Percentiles rank a stretch among this genome's conserved stretches.
phyloP scores from a whole-genome alignment of 208 protist species.

The Blechomonas ayalai region DNA sequence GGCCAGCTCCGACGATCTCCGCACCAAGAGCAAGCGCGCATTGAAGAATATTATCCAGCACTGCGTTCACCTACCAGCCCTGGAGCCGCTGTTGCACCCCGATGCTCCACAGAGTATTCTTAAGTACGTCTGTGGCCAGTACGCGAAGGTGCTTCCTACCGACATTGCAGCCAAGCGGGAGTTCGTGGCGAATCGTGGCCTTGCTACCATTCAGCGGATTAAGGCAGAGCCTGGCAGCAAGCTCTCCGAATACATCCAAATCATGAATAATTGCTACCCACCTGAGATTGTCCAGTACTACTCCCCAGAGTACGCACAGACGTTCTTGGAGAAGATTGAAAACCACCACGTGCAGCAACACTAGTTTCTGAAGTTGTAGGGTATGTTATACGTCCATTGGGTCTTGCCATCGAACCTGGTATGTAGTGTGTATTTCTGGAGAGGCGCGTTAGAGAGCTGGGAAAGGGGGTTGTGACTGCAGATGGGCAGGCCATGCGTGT shows the following conservation, averaged over 20 bases:
- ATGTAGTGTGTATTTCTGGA: background rate
- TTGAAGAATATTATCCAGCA: slow-evolving; percentile 96
- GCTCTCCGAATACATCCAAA: slow-evolving; percentile 93
- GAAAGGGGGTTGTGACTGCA: too few species aligned
- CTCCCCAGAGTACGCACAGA: slow-evolving; percentile 94
- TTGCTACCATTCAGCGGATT: slow-evolving; percentile 95
- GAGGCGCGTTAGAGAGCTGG: background rate
- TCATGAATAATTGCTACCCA: slow-evolving; percentile 97
- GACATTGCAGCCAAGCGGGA: slow-evolving; percentile 94
- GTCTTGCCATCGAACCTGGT: too few species aligned
- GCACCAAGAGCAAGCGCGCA: slow-evolving; percentile 94
- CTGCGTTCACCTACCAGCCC: slow-evolving; percentile 92
- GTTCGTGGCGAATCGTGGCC: slow-evolving; percentile 93
- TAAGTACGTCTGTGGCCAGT: slow-evolving; percentile 97
- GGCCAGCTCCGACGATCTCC: slow-evolving; percentile 92
- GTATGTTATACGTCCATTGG: too few species aligned
- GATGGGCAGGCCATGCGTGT: too few species aligned
- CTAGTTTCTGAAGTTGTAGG: too few species aligned
- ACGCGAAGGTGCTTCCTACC: slow-evolving; percentile 97
- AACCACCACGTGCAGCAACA: slow-evolving; percentile 84
- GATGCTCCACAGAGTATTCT: slow-evolving; percentile 94
- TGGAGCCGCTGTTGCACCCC: slow-evolving; percentile 95
- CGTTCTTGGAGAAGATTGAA: slow-evolving; percentile 95
- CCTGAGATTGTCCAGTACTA: slow-evolving; percentile 98
- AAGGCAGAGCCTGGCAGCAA: slow-evolving; percentile 93